phyloP scores from a whole-genome alignment of 495 filamentous ascomycete species.

The Neurospora sp. region DNA sequence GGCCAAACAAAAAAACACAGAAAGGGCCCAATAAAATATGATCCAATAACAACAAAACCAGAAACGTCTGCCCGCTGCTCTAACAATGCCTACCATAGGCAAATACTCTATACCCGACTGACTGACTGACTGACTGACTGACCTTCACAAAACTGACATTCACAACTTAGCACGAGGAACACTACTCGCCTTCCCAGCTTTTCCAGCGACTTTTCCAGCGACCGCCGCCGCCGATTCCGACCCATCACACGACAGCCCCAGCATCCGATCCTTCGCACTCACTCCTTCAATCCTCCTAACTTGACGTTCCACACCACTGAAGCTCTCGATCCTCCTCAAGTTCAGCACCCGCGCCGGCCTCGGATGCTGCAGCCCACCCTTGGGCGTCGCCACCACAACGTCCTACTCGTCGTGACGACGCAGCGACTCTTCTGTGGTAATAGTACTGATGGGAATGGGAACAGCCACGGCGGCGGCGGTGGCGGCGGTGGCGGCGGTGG shows the following conservation, averaged over 20 bases:
- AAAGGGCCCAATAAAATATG: not conserved
- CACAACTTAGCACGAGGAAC: not conserved
- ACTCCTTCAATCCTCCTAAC: conserved; percentile 2
- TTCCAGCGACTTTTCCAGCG: not conserved
- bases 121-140: no score
- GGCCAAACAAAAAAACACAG: not conserved
- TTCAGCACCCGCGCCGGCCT: conserved; percentile 23
- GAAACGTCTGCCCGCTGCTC: not conserved
- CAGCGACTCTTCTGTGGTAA: not conserved
- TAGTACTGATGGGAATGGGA: not conserved
- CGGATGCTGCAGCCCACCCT: conserved; percentile 24
- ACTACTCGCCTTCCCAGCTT: not conserved
- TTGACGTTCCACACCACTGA: conserved; percentile 4
- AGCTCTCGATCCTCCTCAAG: conserved; percentile 24
- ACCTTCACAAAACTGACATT: no score
- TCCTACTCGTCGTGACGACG: conserved; percentile 4
- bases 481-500: no score
- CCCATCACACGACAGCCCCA: not conserved
- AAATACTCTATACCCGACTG: not conserved
- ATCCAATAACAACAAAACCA: not conserved
- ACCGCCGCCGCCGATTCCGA: not conserved
- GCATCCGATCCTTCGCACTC: conserved; percentile 4
- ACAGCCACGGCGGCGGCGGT: not conserved
- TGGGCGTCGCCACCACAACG: conserved; percentile 13
- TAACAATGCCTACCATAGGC: not conserved